Evolutionary conservation across 1,284 basidiomycete species (phyloP).

Genomic region (Porogramme epimiltina): DNA sequence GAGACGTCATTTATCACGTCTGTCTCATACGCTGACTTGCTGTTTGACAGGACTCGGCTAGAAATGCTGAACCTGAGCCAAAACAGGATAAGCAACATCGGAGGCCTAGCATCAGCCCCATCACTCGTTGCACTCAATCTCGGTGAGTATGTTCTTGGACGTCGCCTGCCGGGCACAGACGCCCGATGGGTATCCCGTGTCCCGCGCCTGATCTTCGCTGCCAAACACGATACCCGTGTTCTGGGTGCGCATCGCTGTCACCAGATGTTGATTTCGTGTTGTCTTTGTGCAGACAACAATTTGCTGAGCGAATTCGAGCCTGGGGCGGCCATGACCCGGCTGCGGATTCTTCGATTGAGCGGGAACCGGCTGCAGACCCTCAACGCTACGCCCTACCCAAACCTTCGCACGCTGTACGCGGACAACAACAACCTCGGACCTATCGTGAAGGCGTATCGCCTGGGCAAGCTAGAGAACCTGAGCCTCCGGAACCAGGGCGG

Average conservation of each 20-base stretch:
- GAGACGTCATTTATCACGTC: constrained; percentile 24
- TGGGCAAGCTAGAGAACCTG: constrained; percentile 84
- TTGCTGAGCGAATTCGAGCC: constrained; percentile 53
- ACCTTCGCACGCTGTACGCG: constrained; percentile 88
- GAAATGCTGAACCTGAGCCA: constrained; percentile 84
- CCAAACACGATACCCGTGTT: constrained; percentile 10
- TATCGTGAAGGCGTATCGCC: constrained; percentile 53
- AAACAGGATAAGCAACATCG: constrained; percentile 69
- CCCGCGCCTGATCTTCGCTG: constrained; percentile 18
- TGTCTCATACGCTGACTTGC: constrained; percentile 18
- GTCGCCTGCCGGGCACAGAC: constrained; percentile 14
- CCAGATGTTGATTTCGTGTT: not conserved
- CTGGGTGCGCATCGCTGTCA: constrained; percentile 3
- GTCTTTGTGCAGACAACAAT: constrained; percentile 74
- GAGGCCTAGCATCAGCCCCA: constrained; percentile 63
- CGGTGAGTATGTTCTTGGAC: constrained; percentile 53
- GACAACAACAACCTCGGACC: constrained; percentile 81
- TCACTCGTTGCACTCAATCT: constrained; percentile 76
- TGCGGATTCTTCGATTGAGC: constrained; percentile 87
- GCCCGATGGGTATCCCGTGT: no score
- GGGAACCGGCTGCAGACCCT: constrained; percentile 78
- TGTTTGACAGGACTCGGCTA: constrained; percentile 64
- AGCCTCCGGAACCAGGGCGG: constrained; percentile 89
- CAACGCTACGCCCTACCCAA: constrained; percentile 68
- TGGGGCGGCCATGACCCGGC: constrained; percentile 56